Base-by-base conservation (phyloP, 2,329 filamentous ascomycete genomes). In the Calycina herbarum region DNA sequence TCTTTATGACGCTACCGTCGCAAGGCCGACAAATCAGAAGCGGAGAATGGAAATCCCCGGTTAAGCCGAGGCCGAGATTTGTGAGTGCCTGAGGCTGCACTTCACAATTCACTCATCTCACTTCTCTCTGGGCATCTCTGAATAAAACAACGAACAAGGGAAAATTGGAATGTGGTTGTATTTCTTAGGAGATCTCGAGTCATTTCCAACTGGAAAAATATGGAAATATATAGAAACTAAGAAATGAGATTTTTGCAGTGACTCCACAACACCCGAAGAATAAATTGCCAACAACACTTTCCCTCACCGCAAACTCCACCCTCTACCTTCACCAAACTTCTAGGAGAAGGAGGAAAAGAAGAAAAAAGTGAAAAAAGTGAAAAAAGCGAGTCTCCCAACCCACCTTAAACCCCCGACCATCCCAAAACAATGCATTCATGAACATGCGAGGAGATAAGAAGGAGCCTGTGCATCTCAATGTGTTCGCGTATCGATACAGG, bases 1-100 rank as follows among this genome's bases (percentile, higher is more conserved):
- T 57, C 56, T 57, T 57, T 57, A 57, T 57, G 56, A 57, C 56
- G 56, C 56, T 57, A 57, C 56, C 27, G 31, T 11, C 15, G 51
- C 31, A 31, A 35, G 56, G 5, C 27, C 24, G 48, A 27, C 48
- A 54, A 54, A 54, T 57, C 56, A 27, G 56, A 40, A 57, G 29
- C 27, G 27, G 56, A 11, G 56, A 33, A 57, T 54, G n/a, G 38
- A 40, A 54, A 54, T 27, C 20, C 48, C 48, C 48, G 24, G 1
- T 5, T 20, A 54, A 54, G 20, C 48, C 48, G 48, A 11, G 20
- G 48, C 48, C 20, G 20, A 27, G 48, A 54, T 54, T 27, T 33
- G 5, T 33, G 5, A 24, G 13, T 27, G 13, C 48, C 48, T 54
- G 48, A 54, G 48, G 48, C 48, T 5, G 24, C 7, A 54, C 48